Conservation (phyloP, 768 basidiomycete species). For the Hericium rajendrae region DNA sequence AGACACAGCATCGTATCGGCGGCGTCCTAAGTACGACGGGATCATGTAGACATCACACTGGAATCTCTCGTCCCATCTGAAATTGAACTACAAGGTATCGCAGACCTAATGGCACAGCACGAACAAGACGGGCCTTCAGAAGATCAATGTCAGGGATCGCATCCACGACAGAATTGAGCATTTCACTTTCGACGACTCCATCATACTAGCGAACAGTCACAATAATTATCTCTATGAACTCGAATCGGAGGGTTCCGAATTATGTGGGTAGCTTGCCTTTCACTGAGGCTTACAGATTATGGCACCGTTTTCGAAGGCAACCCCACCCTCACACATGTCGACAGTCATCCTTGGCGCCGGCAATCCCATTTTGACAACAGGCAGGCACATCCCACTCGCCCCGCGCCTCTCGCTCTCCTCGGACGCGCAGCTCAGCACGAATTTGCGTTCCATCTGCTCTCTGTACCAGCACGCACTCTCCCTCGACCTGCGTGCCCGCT, state of each 20-base stretch:
- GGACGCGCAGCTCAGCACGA: conserved; percentile 30
- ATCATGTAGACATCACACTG: conserved; percentile 38
- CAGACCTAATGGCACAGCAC: conserved; percentile 36
- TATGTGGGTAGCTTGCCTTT: conserved; percentile 33
- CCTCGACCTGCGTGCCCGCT: no score
- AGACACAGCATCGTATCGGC: conserved; percentile 39
- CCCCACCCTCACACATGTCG: conserved; percentile 28
- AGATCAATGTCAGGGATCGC: conserved; percentile 24
- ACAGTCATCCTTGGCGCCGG: conserved; percentile 34
- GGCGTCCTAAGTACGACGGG: conserved; percentile 35
- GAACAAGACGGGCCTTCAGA: conserved; percentile 31
- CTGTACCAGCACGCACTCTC: conserved; percentile 40
- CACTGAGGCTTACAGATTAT: conserved; percentile 34
- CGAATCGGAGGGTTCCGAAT: conserved; percentile 34
- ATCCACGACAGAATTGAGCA: conserved; percentile 14
- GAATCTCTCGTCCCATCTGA: conserved; percentile 25
- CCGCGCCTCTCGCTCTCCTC: neutral
- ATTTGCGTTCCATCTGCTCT: conserved; percentile 45
- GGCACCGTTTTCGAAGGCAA: conserved; percentile 40
- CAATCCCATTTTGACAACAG: conserved; percentile 34
- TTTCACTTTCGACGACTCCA: conserved; percentile 38
- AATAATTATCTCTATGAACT: conserved; percentile 42
- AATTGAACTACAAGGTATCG: conserved; percentile 33
- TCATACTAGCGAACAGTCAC: conserved; percentile 42
- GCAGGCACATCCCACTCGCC: conserved; percentile 17